These are phyloP conservation scores for Maudiozyma bulderi DNA, from an alignment of 805 yeast species.

Conservation along the genomic window DNA sequence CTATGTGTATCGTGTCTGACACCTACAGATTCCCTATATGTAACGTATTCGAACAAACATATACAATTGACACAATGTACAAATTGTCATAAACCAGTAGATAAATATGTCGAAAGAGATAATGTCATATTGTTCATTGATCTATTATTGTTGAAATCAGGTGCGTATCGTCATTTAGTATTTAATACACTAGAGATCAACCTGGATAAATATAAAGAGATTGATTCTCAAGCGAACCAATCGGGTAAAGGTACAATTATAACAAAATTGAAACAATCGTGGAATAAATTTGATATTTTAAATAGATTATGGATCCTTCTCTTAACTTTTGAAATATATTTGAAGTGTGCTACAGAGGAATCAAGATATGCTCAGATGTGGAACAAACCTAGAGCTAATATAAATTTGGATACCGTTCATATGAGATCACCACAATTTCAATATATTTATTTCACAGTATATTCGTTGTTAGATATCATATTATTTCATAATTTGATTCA, in stretches of 20 bases:
- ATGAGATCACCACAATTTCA: constrained; percentile 36
- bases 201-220: constrained; percentile 9
- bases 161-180: constrained; percentile 79
- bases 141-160: constrained; percentile 71
- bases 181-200: constrained; percentile 46
- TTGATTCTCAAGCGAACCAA: neutral
- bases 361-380: neutral
- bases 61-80: constrained; percentile 72
- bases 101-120: constrained; percentile 86
- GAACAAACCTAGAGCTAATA: neutral
- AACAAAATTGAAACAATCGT: constrained; percentile 11
- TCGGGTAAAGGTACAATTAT: neutral
- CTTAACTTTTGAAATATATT: constrained; percentile 76
- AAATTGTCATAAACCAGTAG: constrained; percentile 65
- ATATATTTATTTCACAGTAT: constrained; percentile 46
- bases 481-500: constrained; percentile 34
- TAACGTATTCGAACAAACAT: constrained; percentile 64
- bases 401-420: constrained; percentile 31
- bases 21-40: constrained; percentile 56
- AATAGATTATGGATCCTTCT: constrained; percentile 51
- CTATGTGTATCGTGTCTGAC: constrained; percentile 83
- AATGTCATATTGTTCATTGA: constrained; percentile 77
- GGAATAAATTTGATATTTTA: constrained; percentile 17
- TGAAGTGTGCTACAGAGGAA: constrained; percentile 89
- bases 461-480: constrained; percentile 40